Percentiles rank a stretch among this genome's conserved stretches.
phyloP scores from a whole-genome alignment of 805 yeast genomes.

The Cyberlindnera saturnus region DNA sequence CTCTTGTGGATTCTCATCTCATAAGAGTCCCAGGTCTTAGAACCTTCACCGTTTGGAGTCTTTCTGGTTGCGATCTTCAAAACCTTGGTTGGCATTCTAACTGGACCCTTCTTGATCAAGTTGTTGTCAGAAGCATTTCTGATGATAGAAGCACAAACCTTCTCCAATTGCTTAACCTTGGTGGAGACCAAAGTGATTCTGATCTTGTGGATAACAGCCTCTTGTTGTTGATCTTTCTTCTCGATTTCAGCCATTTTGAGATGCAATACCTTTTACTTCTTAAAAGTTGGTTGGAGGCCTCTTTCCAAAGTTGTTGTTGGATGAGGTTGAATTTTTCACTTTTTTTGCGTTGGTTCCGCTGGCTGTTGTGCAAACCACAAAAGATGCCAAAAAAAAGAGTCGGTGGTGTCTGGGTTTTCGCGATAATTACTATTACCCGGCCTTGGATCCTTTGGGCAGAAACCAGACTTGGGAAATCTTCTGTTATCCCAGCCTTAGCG shows the following conservation, averaged over 20 bases:
- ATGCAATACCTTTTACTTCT: slow-evolving; percentile 35
- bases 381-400: slow-evolving; percentile 5
- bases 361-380: not conserved
- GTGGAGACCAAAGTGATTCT: slow-evolving; percentile 98
- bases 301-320: slow-evolving; percentile 1
- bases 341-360: not conserved
- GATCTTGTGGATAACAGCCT: slow-evolving; percentile 87
- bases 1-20: slow-evolving; percentile 99
- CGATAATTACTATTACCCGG: not conserved
- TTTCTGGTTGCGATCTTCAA: slow-evolving; percentile 98
- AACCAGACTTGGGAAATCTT: too few relatives aligned
- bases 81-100: slow-evolving; percentile 99
- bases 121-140: slow-evolving; percentile 77
- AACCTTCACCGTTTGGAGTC: slow-evolving; percentile 99
- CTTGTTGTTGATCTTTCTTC: slow-evolving; percentile 82
- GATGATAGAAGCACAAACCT: slow-evolving; percentile 88
- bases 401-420: slow-evolving; percentile 18
- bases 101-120: slow-evolving; percentile 96
- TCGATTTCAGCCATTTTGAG: slow-evolving; percentile 70
- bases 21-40: slow-evolving; percentile 99
- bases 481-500: not conserved
- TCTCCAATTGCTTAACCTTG: slow-evolving; percentile 97
- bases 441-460: not conserved
- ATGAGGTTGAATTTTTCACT: slow-evolving; percentile 8
- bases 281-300: slow-evolving; percentile 20